Evolutionary conservation across 805 yeast genomes (phyloP).

Genomic region (Saccharomycopsis selenospora): DNA sequence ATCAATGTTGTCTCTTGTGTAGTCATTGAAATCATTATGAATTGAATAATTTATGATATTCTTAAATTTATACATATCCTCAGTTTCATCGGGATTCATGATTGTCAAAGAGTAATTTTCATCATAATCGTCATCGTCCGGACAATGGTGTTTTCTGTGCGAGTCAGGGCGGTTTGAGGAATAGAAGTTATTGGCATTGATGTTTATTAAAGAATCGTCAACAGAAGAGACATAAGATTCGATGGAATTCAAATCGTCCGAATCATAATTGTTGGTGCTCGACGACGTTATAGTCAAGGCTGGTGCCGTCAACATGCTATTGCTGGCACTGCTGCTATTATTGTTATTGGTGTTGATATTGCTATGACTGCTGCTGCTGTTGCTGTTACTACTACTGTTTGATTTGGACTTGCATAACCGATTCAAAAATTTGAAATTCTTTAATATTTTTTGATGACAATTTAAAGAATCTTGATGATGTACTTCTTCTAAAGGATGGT

Average conservation of each 20-base stretch:
- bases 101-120: background rate
- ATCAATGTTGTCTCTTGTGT: slow-evolving; percentile 16
- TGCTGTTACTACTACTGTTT: background rate
- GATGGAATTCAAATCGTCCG: background rate
- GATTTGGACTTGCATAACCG: background rate
- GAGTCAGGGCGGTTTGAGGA: background rate
- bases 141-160: background rate
- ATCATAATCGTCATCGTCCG: background rate
- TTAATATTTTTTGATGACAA: background rate
- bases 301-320: background rate
- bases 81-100: slow-evolving; percentile 1
- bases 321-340: background rate
- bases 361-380: background rate
- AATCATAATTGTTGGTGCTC: background rate
- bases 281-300: background rate
- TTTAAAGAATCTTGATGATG: background rate
- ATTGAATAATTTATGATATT: background rate
- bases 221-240: slow-evolving; percentile 19
- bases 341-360: too few relatives aligned
- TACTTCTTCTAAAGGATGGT: slow-evolving; percentile 14
- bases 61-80: background rate
- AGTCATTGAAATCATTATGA: slow-evolving; percentile 3
- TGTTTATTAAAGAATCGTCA: slow-evolving; percentile 12
- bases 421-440: background rate
- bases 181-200: slow-evolving; percentile 16